Conservation (phyloP, 306 rosid species). For the Cicer judaicum region DNA sequence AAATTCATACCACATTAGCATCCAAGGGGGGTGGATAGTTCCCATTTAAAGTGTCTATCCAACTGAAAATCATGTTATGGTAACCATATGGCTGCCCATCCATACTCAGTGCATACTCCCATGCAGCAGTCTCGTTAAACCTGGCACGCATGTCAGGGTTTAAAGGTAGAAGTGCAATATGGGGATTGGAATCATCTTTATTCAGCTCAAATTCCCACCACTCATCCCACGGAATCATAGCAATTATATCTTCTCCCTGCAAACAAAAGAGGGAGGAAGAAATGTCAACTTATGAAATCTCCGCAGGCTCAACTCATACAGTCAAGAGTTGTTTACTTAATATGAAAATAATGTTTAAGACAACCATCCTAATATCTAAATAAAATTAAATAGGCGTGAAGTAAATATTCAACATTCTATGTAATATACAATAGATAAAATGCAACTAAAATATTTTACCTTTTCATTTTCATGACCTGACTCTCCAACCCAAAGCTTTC, state of each 20-base stretch:
- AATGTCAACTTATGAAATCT: not conserved
- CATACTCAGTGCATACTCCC: slow-evolving; percentile 96
- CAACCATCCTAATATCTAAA: not conserved
- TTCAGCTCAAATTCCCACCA: slow-evolving; percentile 94
- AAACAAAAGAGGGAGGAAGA: slow-evolving; percentile 39
- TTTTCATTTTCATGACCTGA: slow-evolving; percentile 86
- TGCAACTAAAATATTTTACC: slow-evolving; percentile 53
- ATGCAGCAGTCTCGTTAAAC: slow-evolving; percentile 94
- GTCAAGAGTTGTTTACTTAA: not conserved
- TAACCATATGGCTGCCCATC: slow-evolving; percentile 87
- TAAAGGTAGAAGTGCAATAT: slow-evolving; percentile 91
- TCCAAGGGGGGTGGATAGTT: slow-evolving; percentile 98
- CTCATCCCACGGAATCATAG: slow-evolving; percentile 86
- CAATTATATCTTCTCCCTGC: slow-evolving; percentile 92
- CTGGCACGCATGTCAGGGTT: slow-evolving; percentile 81
- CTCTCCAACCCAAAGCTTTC: slow-evolving; percentile 96
- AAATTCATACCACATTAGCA: slow-evolving; percentile 76
- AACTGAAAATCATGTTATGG: slow-evolving; percentile 95
- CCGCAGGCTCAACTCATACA: not conserved
- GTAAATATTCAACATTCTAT: not conserved
- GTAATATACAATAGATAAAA: slow-evolving; percentile 11
- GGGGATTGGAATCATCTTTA: slow-evolving; percentile 89
- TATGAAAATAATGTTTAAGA: not conserved
- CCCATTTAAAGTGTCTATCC: slow-evolving; percentile 82
- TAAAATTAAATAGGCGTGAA: not conserved